phyloP scores from a whole-genome alignment of 768 basidiomycete genomes.

The Serendipita sp. region DNA sequence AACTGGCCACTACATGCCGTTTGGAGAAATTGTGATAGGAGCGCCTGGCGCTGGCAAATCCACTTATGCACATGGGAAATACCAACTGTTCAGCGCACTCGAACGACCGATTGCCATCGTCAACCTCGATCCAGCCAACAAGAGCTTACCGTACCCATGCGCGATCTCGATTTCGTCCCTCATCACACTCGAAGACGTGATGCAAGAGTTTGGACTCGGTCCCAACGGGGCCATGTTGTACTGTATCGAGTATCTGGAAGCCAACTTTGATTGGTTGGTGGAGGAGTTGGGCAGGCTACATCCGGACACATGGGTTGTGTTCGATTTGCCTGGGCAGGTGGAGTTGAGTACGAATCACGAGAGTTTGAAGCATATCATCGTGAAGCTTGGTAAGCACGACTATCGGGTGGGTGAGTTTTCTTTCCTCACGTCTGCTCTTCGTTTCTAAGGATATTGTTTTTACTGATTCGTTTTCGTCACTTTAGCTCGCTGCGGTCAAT shows the following conservation, averaged over 20 bases:
- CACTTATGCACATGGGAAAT: no score
- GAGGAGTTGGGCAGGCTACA: conserved; percentile 46
- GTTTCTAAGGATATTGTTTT: not conserved
- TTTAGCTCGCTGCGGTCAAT: conserved; percentile 84
- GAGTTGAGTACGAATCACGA: conserved; percentile 94
- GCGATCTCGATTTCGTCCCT: no score
- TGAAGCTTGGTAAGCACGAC: conserved; percentile 49
- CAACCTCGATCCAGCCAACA: no score
- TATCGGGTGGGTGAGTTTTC: conserved; percentile 55
- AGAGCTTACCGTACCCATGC: no score
- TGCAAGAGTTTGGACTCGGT: no score
- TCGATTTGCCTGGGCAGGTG: conserved; percentile 95
- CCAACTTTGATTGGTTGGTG: conserved; percentile 38
- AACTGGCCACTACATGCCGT: no score
- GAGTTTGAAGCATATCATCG: conserved; percentile 66
- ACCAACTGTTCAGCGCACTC: no score
- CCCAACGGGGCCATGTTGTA: no score
- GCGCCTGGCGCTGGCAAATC: conserved; percentile 55
- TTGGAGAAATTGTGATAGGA: conserved; percentile 57
- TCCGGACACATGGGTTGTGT: conserved; percentile 69
- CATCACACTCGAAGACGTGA: no score
- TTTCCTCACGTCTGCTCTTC: conserved; percentile 7
- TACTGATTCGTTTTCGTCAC: not conserved
- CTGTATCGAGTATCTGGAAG: no score
- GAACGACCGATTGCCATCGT: no score